These are phyloP conservation scores for Morella rubra DNA, from an alignment of 306 rosid species.

Conservation along the genomic window DNA sequence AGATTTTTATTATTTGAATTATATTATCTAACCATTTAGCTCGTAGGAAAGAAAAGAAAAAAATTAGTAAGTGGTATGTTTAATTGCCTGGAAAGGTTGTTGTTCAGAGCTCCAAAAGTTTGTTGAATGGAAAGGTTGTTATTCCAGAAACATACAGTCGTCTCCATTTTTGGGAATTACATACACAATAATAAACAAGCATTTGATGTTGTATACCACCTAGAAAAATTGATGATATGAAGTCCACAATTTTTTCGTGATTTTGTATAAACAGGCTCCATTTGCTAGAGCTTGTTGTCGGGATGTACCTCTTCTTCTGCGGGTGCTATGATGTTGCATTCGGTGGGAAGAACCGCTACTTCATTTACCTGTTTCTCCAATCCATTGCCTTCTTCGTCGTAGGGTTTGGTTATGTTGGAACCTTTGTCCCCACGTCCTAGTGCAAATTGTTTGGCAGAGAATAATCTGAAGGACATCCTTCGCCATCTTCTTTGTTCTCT, in stretches of 20 bases:
- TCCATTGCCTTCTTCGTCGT: conserved; percentile 83
- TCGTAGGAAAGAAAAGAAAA: too few species aligned
- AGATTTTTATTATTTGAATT: too few species aligned
- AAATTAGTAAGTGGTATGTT: too few species aligned
- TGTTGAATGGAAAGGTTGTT: too few species aligned
- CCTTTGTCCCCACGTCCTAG: conserved; percentile 62
- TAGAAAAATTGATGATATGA: neutral
- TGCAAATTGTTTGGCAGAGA: conserved; percentile 12
- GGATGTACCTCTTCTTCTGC: conserved; percentile 72
- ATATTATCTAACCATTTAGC: too few species aligned
- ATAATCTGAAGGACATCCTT: neutral
- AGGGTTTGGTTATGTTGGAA: conserved; percentile 85
- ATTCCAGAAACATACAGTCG: too few species aligned
- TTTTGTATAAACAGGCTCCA: conserved; percentile 54
- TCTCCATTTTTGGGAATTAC: too few species aligned
- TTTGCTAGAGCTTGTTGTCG: conserved; percentile 68
- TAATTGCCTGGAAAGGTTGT: too few species aligned
- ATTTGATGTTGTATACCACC: neutral
- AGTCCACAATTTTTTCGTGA: conserved; percentile 24
- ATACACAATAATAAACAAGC: neutral
- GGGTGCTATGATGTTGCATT: conserved; percentile 74
- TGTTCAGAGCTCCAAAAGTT: too few species aligned
- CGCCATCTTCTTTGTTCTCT: conserved; percentile 18
- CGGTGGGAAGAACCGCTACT: conserved; percentile 81
- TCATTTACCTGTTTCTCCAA: conserved; percentile 80